Base-by-base conservation (phyloP, 495 filamentous ascomycete species). In the Podospora pseudopauciseta region DNA sequence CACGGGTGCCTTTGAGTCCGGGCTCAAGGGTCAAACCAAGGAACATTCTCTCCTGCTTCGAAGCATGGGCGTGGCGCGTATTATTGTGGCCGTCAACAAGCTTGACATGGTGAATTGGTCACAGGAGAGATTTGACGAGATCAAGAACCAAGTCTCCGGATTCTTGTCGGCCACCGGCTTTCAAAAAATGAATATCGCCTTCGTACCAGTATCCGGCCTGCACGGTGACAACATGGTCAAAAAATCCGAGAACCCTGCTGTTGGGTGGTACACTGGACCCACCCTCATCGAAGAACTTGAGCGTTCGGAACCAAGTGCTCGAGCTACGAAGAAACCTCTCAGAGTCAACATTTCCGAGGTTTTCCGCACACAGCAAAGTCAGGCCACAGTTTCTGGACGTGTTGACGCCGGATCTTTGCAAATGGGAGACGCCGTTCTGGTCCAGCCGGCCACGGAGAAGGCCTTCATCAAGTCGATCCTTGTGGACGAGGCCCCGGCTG, bases 51-150 rank as follows among this genome's bases (percentile, higher is more conserved):
- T 97, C 16, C 85, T 99, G 23, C 88, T 95, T 13, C 88, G 94
- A 60, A 97, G 93, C 73, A 94, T 98, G 86, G 95, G 95, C 0
- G 91, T 98, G 0, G 89, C 91, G 61, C 87, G 89, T 44, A 82
- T 99, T 34, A 88, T 99, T 63, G 89, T 98, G 56, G 94, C 92
- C 4, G 85, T 98, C 71, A 99, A 99, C 79, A 99, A 99, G 79
- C 88, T 99, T 74, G 95, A 99, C 76, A 87, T 85, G 0, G 88
- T 93, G 9, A 77, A 80, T 16, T 99, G 95, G 95, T 89, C 86
- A 16, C 81, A 89, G 78, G 88, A 85, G 18, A 87, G 93, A 2
- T 99, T 94, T 73, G 82, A 90, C 53, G 92, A 96, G 74, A 97
- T 98, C 66, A 83, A 87, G 67, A 87, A 92, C 70, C 93, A 97